phyloP scores from a whole-genome alignment of 1,139 yeast genomes.

The Taphrina flavorubra region DNA sequence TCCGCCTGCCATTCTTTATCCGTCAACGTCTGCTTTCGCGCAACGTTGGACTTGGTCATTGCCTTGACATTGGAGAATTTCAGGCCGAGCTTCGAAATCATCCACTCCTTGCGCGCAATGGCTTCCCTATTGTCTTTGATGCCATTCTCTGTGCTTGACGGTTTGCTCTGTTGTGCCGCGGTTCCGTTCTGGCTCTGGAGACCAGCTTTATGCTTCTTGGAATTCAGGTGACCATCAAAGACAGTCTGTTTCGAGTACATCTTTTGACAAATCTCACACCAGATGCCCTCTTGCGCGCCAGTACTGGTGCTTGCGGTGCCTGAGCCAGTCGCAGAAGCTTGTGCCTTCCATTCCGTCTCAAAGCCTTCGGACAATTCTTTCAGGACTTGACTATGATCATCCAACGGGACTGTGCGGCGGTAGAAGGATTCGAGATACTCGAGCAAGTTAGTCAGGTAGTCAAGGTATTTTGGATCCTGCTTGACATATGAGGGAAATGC shows the following conservation, averaged over 20 bases:
- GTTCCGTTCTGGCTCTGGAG: not conserved
- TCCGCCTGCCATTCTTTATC: constrained; percentile 74
- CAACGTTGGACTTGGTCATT: constrained; percentile 66
- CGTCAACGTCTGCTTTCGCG: constrained; percentile 71
- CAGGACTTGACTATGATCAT: constrained; percentile 54
- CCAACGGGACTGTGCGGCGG: constrained; percentile 60
- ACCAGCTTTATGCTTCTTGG: constrained; percentile 69
- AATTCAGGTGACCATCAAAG: constrained; percentile 69
- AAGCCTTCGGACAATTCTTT: constrained; percentile 53
- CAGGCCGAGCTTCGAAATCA: constrained; percentile 53
- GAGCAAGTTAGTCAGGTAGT: constrained; percentile 57
- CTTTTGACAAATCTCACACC: constrained; percentile 71
- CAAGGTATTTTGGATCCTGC: constrained; percentile 53
- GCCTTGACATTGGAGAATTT: constrained; percentile 55
- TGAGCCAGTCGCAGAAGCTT: not conserved
- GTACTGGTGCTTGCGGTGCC: constrained; percentile 21
- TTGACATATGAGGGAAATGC: constrained; percentile 48
- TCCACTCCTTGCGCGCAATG: constrained; percentile 52
- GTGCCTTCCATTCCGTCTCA: constrained; percentile 48
- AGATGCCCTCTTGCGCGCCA: constrained; percentile 50
- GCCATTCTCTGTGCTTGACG: not conserved
- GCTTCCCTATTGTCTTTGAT: constrained; percentile 3
- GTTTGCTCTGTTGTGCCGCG: not conserved
- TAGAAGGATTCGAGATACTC: constrained; percentile 59
- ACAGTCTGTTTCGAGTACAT: constrained; percentile 69